These are phyloP conservation scores for Erodium trifolium DNA, from an alignment of 441 rosid species.

Conservation along the genomic window DNA sequence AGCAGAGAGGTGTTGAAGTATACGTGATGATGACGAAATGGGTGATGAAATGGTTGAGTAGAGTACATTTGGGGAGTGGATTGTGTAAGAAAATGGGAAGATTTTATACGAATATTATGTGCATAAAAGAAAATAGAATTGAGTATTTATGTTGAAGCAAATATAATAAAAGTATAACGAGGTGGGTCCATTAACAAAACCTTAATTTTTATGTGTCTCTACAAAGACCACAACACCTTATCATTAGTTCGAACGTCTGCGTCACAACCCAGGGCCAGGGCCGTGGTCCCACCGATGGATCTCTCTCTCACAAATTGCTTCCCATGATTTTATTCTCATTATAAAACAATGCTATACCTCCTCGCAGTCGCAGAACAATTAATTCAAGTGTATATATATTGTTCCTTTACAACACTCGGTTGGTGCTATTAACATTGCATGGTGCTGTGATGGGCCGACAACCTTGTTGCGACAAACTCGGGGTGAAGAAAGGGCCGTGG, in stretches of 20 bases:
- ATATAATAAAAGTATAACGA: slow-evolving; percentile 8
- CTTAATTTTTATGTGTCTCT: slow-evolving; percentile 20
- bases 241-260: slow-evolving; percentile 56
- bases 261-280: slow-evolving; percentile 44
- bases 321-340: slow-evolving; percentile 12
- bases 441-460: slow-evolving; percentile 37
- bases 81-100: slow-evolving; percentile 41
- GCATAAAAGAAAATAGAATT: too few species aligned
- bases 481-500: slow-evolving; percentile 69
- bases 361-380: background rate
- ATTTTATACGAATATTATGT: background rate
- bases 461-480: slow-evolving; percentile 58
- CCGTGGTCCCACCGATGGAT: slow-evolving; percentile 23
- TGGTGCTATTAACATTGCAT: background rate
- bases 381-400: slow-evolving; percentile 5
- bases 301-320: slow-evolving; percentile 16
- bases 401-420: background rate
- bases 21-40: slow-evolving; percentile 62
- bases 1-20: background rate
- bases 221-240: slow-evolving; percentile 32
- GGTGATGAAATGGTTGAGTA: slow-evolving; percentile 58
- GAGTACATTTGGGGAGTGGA: slow-evolving; percentile 43
- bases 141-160: too few species aligned
- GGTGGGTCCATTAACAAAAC: slow-evolving; percentile 16
- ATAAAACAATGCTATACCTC: background rate